phyloP scores from a whole-genome alignment of 164 flowering plant species.

The Cinnamomum chago region DNA sequence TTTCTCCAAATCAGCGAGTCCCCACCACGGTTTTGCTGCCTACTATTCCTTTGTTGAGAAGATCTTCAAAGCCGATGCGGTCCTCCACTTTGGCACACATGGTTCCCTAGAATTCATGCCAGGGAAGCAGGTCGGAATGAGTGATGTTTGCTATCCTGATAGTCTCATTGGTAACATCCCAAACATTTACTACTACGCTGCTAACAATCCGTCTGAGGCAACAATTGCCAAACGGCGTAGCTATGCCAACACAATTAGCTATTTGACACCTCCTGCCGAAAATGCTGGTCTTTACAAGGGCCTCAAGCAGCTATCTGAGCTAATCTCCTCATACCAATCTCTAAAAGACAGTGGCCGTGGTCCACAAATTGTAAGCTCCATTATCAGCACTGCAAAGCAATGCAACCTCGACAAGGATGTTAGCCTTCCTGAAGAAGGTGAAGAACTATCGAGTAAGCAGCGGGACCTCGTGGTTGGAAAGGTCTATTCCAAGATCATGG shows the following conservation, averaged over 20 bases:
- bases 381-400: slow-evolving; percentile 94
- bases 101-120: slow-evolving; percentile 99
- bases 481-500: slow-evolving; percentile 97
- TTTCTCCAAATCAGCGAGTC: slow-evolving; percentile 98
- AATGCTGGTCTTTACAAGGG: slow-evolving; percentile 99
- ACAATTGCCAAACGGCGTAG: slow-evolving; percentile 97
- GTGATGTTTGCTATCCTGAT: slow-evolving; percentile 94
- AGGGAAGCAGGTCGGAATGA: slow-evolving; percentile 99
- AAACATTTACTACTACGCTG: slow-evolving; percentile 94
- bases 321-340: slow-evolving; percentile 91
- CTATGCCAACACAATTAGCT: slow-evolving; percentile 98
- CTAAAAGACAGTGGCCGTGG: slow-evolving; percentile 95
- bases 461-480: slow-evolving; percentile 90
- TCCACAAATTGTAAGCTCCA: slow-evolving; percentile 85
- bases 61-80: slow-evolving; percentile 92
- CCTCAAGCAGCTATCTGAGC: slow-evolving; percentile 92
- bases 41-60: slow-evolving; percentile 95
- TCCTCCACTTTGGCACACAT: slow-evolving; percentile 97
- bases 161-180: slow-evolving; percentile 98
- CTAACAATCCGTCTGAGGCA: slow-evolving; percentile 98
- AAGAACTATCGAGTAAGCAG: slow-evolving; percentile 57
- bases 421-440: slow-evolving; percentile 87
- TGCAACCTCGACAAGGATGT: slow-evolving; percentile 99
- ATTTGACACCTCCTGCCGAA: slow-evolving; percentile 99
- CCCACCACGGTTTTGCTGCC: slow-evolving; percentile 99